Evolutionary conservation across 2,329 filamentous ascomycete genomes (phyloP), one percentile per base, ranked within the genome.

Genomic region (Calonectria ilicicola): DNA sequence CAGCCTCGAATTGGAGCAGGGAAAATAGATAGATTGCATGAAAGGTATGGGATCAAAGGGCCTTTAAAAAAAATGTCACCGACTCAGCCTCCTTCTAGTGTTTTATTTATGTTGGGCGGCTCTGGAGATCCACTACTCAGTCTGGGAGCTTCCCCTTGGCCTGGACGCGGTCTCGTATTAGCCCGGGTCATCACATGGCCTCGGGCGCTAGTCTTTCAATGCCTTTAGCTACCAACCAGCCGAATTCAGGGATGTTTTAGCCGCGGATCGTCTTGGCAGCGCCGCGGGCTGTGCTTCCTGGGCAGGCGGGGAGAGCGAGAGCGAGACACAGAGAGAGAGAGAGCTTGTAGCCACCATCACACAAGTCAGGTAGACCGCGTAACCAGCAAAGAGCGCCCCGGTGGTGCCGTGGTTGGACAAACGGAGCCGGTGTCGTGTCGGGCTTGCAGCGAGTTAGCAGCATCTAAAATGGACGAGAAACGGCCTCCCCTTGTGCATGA

Each of bases 161-260:
- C 53, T 15, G n/a, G 32, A 35, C 29, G 9, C 19, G 32, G 53
- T 40, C 53, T 60, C 53, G 53, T 60, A 60, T 60, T 60, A 60
- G 53, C 23, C 10, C 32, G 32, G 53, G 53, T 9, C 53, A 60
- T 60, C 53, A 60, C 53, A 60, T 40, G 32, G 53, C 35, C 7
- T 10, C 15, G 35, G 53, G 53, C 53, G 35, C 53, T 60, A 60
- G 53, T 2, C 53, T 60, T 60, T 60, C 53, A 60, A 60, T 60
- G 53, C 53, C 53, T 38, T 60, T 40, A 40, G 53, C 32, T 40
- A 60, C 53, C 53, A 60, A 23, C 53, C 53, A 60, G 21, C 53
- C n/a, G 21, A 40, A 60, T 60, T 60, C 53, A 60, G 53, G 53
- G 35, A 60, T 60, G 14, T 60, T 23, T 60, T 60, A 60, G 53